Base-by-base conservation (phyloP, 2,329 filamentous ascomycete species). In the Scedosporium dehoogii region DNA sequence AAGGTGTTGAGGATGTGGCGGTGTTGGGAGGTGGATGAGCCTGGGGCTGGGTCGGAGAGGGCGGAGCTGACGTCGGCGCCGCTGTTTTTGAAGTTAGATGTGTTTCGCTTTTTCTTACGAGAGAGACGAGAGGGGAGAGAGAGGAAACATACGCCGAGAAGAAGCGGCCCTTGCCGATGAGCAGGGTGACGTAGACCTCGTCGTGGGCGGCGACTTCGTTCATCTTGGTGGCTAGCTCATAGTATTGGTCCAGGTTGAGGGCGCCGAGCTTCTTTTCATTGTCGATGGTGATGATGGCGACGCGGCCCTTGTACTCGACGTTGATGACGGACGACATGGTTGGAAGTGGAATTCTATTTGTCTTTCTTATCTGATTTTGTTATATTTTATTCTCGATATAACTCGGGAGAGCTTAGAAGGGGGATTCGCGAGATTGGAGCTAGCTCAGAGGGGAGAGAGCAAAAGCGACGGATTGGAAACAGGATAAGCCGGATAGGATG, bases 251-350 rank as follows among this genome's bases (percentile, higher is more conserved):
- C 69, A 83, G 80, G 64, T 78, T 83, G 60, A 97, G 77, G 38
- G 93, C 91, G 74, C 96, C 96, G 74, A 97, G 90, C 78, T 97
- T 97, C 72, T 86, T 84, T 62, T 87, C 84, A 60, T 90, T 88
- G 75, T 92, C 88, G 71, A 99, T 87, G 18, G 91, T 96, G 74
- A 99, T 87, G 71, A 92, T 85, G 70, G 93, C 76, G 16, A 77
- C 70, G 66, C 75, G 75, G 61, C 74, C 75, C 61, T 70, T 74
- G 66, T 76, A 76, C 64, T 78, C 75, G 64, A 78, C 64, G 7
- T 64, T 68, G 66, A 78, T 70, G 67, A 74, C 68, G 38, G 70
- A 66, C 61, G 58, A 53, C 59, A 60, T 60, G 16, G 16, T 53
- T 42, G 4, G 42, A 38, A 9, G 29, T 12, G 33, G 33, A 38